Evolutionary conservation across 2,329 filamentous ascomycete genomes (phyloP), one percentile per base, ranked within the genome.

Genomic region (Paraphaeosphaeria minitans): DNA sequence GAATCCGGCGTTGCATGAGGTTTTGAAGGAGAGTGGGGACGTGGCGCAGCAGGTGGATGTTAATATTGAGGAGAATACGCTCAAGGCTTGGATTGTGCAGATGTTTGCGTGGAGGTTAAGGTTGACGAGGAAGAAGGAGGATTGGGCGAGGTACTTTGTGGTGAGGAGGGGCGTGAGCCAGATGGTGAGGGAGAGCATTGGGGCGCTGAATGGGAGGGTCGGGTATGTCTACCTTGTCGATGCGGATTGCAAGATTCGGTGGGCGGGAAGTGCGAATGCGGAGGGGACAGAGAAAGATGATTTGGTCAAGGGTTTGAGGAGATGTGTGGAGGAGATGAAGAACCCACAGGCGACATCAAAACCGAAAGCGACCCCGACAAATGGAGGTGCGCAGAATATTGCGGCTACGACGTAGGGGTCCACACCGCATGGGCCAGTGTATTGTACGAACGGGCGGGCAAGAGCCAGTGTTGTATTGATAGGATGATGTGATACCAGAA

Each of bases 151-250:
- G 57, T 88, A 87, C 66, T 89, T 89, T 68, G 75, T 88, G 56
- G 81, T 89, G 19, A 78, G 82, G 59, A 84, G 80, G 60, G 85
- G 85, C 2, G 78, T 89, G 22, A 81, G 77, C 14, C 83, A 86
- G 50, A 75, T 80, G 19, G 79, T 88, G 42, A 81, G 84, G 64
- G 84, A 87, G 69, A 81, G 83, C 4, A 83, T 89, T 68, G 86
- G 86, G 5, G 76, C 96, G 73, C 80, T 96, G 73, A 99, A 99
- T 78, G 88, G 87, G 66, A 96, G 93, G 78, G 94, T 97, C 35
- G 94, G 93, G 39, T 98, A 97, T 79, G 89, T 93, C 4, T 99
- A 97, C 77, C 83, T 99, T 49, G 83, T 99, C 58, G 95, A 99
- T 75, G 83, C 88, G 62, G 83, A 93, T 63, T 97, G 93, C 76